phyloP scores from a whole-genome alignment of 345 rosid species.

The Bretschneidera sinensis region DNA sequence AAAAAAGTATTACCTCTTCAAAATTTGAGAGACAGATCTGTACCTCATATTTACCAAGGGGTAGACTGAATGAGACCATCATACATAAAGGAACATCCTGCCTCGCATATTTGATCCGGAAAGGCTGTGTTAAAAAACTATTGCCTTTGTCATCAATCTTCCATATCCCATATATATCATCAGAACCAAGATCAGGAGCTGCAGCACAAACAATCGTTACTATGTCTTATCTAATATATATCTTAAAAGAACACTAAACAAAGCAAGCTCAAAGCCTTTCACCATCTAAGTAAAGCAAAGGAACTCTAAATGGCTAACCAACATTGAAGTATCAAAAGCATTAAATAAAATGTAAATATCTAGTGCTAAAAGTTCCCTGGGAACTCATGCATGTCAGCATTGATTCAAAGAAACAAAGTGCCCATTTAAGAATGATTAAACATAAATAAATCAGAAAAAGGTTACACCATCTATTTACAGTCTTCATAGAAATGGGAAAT shows the following conservation, averaged over 20 bases:
- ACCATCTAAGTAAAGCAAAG: constrained; percentile 3
- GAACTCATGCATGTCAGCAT: too few relatives aligned
- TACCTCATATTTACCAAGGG: constrained; percentile 60
- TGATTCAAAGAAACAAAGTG: too few relatives aligned
- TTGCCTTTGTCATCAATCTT: constrained; percentile 76
- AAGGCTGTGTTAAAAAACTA: constrained; percentile 86
- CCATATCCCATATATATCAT: constrained; percentile 65
- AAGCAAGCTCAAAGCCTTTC: background rate
- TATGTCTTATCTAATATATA: background rate
- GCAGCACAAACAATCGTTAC: constrained; percentile 22
- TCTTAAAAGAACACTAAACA: background rate
- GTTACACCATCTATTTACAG: too few relatives aligned
- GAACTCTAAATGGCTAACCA: background rate
- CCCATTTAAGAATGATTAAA: too few relatives aligned
- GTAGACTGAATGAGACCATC: constrained; percentile 74
- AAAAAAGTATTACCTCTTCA: too few relatives aligned
- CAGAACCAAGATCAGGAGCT: constrained; percentile 64
- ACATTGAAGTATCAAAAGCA: background rate
- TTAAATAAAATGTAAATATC: background rate
- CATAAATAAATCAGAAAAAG: too few relatives aligned
- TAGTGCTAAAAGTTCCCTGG: background rate
- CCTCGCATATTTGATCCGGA: constrained; percentile 82
- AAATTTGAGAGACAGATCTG: background rate
- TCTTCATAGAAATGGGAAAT: background rate
- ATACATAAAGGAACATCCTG: constrained; percentile 76